Percentiles rank a stretch among this genome's conserved stretches.
Conservation (phyloP, 163 green algal species). For the Prototheca wickerhamii region DNA sequence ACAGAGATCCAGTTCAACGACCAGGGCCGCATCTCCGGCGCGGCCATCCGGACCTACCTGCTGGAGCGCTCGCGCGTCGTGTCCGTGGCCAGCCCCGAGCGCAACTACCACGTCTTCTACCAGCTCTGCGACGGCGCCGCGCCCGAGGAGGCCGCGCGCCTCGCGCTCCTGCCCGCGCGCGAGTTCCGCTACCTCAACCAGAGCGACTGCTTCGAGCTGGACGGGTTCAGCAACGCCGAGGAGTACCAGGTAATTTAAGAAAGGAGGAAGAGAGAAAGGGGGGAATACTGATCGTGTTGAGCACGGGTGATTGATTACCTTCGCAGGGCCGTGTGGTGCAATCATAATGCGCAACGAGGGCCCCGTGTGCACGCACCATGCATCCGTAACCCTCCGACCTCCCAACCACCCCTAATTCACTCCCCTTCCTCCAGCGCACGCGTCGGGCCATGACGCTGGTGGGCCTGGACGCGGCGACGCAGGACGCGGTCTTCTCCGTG, state of each 20-base stretch:
- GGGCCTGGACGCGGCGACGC: slow-evolving; percentile 67
- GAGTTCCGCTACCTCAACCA: slow-evolving; percentile 91
- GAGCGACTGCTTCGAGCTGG: slow-evolving; percentile 80
- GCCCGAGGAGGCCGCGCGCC: slow-evolving; percentile 49
- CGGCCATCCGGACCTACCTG: slow-evolving; percentile 95
- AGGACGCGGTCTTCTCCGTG: slow-evolving; percentile 69
- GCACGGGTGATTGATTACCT: too few relatives aligned
- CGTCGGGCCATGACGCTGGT: slow-evolving; percentile 84
- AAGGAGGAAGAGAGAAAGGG: not conserved
- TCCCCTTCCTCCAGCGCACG: slow-evolving; percentile 53
- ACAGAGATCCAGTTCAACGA: slow-evolving; percentile 98
- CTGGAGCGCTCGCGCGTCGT: slow-evolving; percentile 93
- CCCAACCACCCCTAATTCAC: not conserved
- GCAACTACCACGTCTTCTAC: slow-evolving; percentile 99
- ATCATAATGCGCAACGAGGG: too few relatives aligned
- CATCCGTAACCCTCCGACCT: not conserved
- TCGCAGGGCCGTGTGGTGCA: too few relatives aligned
- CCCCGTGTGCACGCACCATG: too few relatives aligned
- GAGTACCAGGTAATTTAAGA: slow-evolving; percentile 86
- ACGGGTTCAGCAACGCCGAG: slow-evolving; percentile 83
- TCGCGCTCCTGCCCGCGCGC: slow-evolving; percentile 57
- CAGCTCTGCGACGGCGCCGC: slow-evolving; percentile 89
- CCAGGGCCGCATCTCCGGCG: slow-evolving; percentile 71
- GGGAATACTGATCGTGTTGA: too few relatives aligned
- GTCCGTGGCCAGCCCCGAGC: slow-evolving; percentile 84